These are phyloP conservation scores for Sporothrix dimorphospora DNA, from an alignment of 2,329 filamentous ascomycete genomes.

Conservation along the genomic window DNA sequence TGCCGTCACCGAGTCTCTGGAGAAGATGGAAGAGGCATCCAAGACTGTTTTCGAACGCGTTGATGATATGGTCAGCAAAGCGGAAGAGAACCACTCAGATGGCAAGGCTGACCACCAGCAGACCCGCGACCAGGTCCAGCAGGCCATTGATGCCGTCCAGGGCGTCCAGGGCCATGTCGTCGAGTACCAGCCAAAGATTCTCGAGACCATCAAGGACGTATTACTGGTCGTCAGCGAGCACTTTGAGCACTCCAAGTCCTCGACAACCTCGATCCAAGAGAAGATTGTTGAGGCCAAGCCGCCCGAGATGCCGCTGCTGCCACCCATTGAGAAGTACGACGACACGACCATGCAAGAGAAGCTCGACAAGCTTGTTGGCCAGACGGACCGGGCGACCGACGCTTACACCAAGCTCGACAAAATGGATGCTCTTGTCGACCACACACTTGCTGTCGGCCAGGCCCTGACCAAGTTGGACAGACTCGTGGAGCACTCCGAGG, in stretches of 20 bases:
- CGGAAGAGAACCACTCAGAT: slow-evolving; percentile 75
- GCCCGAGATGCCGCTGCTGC: slow-evolving; percentile 61
- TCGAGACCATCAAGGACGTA: slow-evolving; percentile 85
- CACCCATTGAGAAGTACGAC: slow-evolving; percentile 66
- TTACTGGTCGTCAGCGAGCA: slow-evolving; percentile 80
- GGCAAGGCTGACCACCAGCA: slow-evolving; percentile 78
- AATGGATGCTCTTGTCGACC: slow-evolving; percentile 70
- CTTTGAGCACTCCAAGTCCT: slow-evolving; percentile 81
- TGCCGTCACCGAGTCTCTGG: slow-evolving; percentile 77
- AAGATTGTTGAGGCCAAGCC: slow-evolving; percentile 65
- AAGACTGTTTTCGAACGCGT: slow-evolving; percentile 84
- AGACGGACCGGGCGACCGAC: slow-evolving; percentile 67
- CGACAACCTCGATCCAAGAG: slow-evolving; percentile 58
- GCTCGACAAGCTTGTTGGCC: slow-evolving; percentile 61
- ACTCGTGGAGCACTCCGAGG: slow-evolving; percentile 33
- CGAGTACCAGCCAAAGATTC: slow-evolving; percentile 85
- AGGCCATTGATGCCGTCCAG: slow-evolving; percentile 72
- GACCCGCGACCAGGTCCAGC: slow-evolving; percentile 78
- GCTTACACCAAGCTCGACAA: slow-evolving; percentile 76
- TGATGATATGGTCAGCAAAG: slow-evolving; percentile 73
- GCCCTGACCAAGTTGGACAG: slow-evolving; percentile 30
- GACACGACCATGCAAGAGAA: slow-evolving; percentile 63
- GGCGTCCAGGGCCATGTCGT: slow-evolving; percentile 76
- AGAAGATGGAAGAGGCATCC: slow-evolving; percentile 85
- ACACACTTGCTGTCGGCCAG: slow-evolving; percentile 28